These are phyloP conservation scores for Globisporangium radiosum DNA, from an alignment of 352 stramenopile genomes.

Conservation along the genomic window DNA sequence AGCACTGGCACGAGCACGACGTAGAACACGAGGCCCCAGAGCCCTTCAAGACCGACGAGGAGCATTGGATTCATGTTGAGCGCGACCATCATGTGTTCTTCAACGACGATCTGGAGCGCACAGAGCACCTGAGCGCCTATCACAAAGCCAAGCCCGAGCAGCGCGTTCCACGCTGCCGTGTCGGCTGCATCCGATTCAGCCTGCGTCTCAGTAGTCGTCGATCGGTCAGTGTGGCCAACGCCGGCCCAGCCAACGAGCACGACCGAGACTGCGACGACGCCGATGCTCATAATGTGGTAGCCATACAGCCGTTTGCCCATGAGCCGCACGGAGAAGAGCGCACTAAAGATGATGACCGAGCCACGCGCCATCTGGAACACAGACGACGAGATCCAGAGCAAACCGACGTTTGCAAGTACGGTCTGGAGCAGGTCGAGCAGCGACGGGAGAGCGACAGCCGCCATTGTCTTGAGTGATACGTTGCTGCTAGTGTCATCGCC, in stretches of 20 bases:
- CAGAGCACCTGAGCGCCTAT: constrained; percentile 75
- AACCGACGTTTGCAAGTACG: constrained; percentile 78
- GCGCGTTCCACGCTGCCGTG: constrained; percentile 34
- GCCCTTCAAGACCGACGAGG: constrained; percentile 79
- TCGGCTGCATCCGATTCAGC: constrained; percentile 2
- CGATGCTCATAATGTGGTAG: constrained; percentile 86
- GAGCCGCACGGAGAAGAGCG: constrained; percentile 76
- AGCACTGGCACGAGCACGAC: constrained; percentile 61
- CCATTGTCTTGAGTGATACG: constrained; percentile 43
- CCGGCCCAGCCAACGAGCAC: constrained; percentile 67
- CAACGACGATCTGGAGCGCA: constrained; percentile 85
- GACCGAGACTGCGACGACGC: constrained; percentile 62
- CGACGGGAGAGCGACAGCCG: constrained; percentile 55
- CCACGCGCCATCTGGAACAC: constrained; percentile 89
- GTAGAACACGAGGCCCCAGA: constrained; percentile 86
- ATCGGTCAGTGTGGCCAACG: constrained; percentile 23
- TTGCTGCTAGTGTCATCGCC: background rate
- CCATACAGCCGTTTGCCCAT: constrained; percentile 76
- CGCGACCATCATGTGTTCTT: constrained; percentile 83
- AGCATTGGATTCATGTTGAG: constrained; percentile 84
- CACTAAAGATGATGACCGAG: constrained; percentile 90
- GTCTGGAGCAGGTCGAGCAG: constrained; percentile 83
- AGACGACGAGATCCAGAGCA: constrained; percentile 85
- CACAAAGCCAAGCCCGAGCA: constrained; percentile 74
- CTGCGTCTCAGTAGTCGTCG: constrained; percentile 6